Evolutionary conservation across 2,329 filamentous ascomycete species (phyloP).

Genomic region (Alternaria longipes): DNA sequence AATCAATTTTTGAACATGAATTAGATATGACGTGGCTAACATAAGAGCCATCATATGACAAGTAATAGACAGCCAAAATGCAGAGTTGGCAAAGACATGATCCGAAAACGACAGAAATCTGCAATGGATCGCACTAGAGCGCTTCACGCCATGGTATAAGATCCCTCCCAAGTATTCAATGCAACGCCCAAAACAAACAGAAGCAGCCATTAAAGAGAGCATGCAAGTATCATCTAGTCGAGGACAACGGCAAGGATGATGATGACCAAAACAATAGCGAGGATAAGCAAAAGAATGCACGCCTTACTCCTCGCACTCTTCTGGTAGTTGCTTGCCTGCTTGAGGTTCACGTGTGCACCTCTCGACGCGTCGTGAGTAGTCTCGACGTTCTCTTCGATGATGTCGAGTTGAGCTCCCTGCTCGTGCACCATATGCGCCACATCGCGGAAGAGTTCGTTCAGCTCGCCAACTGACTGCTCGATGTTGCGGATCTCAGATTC

Average conservation of each 20-base stretch:
- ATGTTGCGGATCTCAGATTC: constrained; percentile 98
- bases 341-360: constrained; percentile 85
- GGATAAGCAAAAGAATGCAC: constrained; percentile 87
- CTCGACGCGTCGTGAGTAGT: constrained; percentile 81
- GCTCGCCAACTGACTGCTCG: constrained; percentile 91
- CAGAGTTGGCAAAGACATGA: neutral
- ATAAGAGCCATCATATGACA: neutral
- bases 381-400: constrained; percentile 88
- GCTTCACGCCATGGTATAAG: constrained; percentile 22
- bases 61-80: neutral
- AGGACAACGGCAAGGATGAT: constrained; percentile 87
- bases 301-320: constrained; percentile 94
- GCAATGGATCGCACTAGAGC: constrained; percentile 1
- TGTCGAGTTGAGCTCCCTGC: constrained; percentile 88
- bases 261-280: constrained; percentile 88
- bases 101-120: constrained; percentile 6
- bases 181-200: constrained; percentile 14
- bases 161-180: constrained; percentile 13
- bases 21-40: neutral
- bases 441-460: constrained; percentile 96
- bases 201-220: neutral
- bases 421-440: constrained; percentile 97
- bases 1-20: neutral
- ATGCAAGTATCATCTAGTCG: constrained; percentile 60
- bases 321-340: constrained; percentile 89